phyloP scores from a whole-genome alignment of 176 grass and related monocot species.

The Avena sativa region DNA sequence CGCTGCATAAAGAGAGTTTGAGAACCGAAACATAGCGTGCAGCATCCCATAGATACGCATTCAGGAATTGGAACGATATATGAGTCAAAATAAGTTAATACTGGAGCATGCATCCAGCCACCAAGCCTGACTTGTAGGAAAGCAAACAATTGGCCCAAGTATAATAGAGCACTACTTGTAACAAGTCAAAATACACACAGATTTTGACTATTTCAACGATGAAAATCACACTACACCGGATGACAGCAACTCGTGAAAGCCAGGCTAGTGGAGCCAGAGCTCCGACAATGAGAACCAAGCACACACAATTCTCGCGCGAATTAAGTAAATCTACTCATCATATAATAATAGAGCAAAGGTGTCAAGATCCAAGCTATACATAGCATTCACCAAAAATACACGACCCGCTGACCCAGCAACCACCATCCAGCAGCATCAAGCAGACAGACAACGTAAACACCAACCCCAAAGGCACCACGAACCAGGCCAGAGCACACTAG shows the following conservation, averaged over 20 bases:
- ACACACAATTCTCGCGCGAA: not conserved
- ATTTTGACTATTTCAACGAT: no score
- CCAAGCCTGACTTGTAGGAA: no score
- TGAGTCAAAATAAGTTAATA: no score
- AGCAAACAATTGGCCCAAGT: no score
- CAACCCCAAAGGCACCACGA: not conserved
- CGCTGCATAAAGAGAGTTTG: no score
- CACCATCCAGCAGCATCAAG: slow-evolving; percentile 12
- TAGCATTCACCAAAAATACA: slow-evolving; percentile 56
- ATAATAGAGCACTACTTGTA: no score
- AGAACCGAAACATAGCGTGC: no score
- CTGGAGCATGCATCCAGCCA: no score
- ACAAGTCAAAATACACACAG: not conserved
- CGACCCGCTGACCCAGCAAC: slow-evolving; percentile 23
- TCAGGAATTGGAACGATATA: no score
- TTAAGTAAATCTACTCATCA: slow-evolving; percentile 50
- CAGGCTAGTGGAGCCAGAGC: not conserved
- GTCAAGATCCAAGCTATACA: slow-evolving; percentile 52
- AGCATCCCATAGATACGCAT: no score
- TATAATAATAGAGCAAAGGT: not conserved
- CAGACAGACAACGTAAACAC: slow-evolving; percentile 19
- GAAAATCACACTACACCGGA: not conserved
- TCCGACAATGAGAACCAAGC: not conserved
- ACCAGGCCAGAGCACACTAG: slow-evolving; percentile 33
- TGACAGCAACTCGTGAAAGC: not conserved